phyloP scores from a whole-genome alignment of 2,329 filamentous ascomycete species.

The Neoarthrinium moseri region DNA sequence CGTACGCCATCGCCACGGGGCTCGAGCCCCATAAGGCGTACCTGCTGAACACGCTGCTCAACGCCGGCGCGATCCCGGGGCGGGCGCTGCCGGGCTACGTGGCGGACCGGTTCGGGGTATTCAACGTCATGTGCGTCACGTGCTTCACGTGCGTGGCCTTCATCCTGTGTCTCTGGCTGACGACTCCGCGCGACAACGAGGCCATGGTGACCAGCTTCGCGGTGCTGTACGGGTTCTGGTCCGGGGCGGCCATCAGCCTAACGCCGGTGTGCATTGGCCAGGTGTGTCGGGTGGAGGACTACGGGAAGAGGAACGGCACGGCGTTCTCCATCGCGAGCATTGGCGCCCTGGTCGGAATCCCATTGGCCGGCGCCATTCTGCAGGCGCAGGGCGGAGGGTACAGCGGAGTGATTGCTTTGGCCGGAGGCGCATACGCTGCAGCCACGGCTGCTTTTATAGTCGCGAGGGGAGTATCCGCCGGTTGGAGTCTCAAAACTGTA shows the following conservation, averaged over 20 bases:
- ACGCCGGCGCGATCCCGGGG: slow-evolving; percentile 64
- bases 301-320: slow-evolving; percentile 48
- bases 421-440: background rate
- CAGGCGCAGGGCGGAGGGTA: background rate
- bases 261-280: slow-evolving; percentile 71
- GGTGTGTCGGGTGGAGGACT: slow-evolving; percentile 65
- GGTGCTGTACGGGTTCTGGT: slow-evolving; percentile 47
- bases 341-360: background rate
- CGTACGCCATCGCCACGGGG: slow-evolving; percentile 33
- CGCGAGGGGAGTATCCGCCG: background rate
- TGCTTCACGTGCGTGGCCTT: slow-evolving; percentile 44
- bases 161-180: slow-evolving; percentile 42
- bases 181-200: slow-evolving; percentile 38
- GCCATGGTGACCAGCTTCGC: slow-evolving; percentile 40
- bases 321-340: slow-evolving; percentile 41
- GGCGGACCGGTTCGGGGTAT: slow-evolving; percentile 66
- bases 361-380: background rate
- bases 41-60: slow-evolving; percentile 61
- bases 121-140: slow-evolving; percentile 64
- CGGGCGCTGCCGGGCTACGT: slow-evolving; percentile 63
- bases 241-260: slow-evolving; percentile 49
- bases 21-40: slow-evolving; percentile 22
- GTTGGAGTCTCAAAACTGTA: background rate
- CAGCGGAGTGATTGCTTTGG: background rate
- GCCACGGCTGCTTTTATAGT: background rate